Evolutionary conservation across 2,329 filamentous ascomycete species (phyloP).

Genomic region (Leptodontidium sp.): DNA sequence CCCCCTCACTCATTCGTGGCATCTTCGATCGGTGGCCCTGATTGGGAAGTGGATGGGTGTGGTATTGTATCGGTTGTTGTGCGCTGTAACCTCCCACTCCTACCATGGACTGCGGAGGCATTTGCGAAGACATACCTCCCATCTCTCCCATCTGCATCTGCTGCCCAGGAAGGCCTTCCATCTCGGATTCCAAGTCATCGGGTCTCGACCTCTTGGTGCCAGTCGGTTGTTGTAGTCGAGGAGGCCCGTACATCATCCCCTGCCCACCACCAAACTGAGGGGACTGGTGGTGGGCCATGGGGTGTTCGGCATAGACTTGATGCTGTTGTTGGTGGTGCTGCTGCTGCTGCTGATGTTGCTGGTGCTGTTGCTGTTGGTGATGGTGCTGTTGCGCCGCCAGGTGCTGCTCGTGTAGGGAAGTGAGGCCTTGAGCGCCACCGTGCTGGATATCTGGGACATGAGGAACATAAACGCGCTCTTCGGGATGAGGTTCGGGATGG

Average conservation of each 20-base stretch:
- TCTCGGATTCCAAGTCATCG: slow-evolving; percentile 61
- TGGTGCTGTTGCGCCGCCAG: slow-evolving; percentile 62
- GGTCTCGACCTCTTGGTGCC: slow-evolving; percentile 59
- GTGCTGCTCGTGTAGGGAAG: slow-evolving; percentile 41
- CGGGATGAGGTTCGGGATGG: slow-evolving; percentile 71
- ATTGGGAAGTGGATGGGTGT: slow-evolving; percentile 83
- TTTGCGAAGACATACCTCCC: slow-evolving; percentile 59
- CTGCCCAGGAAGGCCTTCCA: slow-evolving; percentile 57
- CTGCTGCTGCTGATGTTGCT: slow-evolving; percentile 56
- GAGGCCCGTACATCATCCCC: slow-evolving; percentile 57
- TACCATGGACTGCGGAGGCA: slow-evolving; percentile 65
- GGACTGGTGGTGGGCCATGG: slow-evolving; percentile 59
- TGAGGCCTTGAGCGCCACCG: slow-evolving; percentile 44
- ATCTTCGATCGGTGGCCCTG: slow-evolving; percentile 75
- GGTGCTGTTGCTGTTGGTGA: slow-evolving; percentile 46
- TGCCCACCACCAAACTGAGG: slow-evolving; percentile 58
- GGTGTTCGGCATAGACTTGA: slow-evolving; percentile 64
- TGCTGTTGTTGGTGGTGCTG: slow-evolving; percentile 57
- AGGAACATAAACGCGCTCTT: slow-evolving; percentile 70
- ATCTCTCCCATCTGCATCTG: slow-evolving; percentile 48
- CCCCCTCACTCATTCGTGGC: slow-evolving; percentile 64
- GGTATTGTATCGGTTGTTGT: slow-evolving; percentile 54
- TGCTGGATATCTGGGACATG: slow-evolving; percentile 48
- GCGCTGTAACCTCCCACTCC: slow-evolving; percentile 41
- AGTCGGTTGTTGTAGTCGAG: slow-evolving; percentile 45